These are phyloP conservation scores for Sporobolomyces roseus DNA, from an alignment of 768 basidiomycete genomes.

Conservation along the genomic window DNA sequence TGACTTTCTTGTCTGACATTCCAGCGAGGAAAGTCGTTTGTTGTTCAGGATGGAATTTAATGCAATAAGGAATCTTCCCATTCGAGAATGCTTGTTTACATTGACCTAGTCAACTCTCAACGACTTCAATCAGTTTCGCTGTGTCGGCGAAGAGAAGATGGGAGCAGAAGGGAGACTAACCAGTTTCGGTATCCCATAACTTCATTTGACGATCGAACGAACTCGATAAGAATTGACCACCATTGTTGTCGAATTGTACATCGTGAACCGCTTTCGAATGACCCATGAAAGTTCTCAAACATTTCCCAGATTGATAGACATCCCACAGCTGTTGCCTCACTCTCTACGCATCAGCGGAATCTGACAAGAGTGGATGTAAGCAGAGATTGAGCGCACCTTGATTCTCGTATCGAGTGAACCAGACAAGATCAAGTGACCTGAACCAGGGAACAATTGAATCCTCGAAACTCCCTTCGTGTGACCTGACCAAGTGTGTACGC, in stretches of 20 bases:
- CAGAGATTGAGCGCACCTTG: conserved; percentile 59
- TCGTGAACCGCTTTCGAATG: conserved; percentile 97
- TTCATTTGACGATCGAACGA: conserved; percentile 97
- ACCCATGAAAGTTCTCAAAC: conserved; percentile 92
- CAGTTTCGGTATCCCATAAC: conserved; percentile 98
- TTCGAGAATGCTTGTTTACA: conserved; percentile 95
- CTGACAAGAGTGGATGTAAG: background rate
- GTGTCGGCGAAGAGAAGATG: background rate
- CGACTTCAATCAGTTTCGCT: too few relatives aligned
- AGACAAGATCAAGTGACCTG: conserved; percentile 86
- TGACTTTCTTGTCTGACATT: conserved; percentile 99
- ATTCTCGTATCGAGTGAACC: conserved; percentile 98
- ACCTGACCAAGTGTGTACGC: conserved; percentile 97
- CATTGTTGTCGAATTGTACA: conserved; percentile 89
- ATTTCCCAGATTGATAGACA: conserved; percentile 92
- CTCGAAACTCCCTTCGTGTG: conserved; percentile 96
- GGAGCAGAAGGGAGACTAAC: conserved; percentile 25
- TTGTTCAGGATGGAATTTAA: conserved; percentile 95
- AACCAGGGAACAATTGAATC: conserved; percentile 84
- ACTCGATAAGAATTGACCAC: conserved; percentile 81
- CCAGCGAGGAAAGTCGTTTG: conserved; percentile 94
- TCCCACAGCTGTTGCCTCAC: conserved; percentile 99
- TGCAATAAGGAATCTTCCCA: conserved; percentile 93
- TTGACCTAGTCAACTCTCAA: conserved; percentile 55
- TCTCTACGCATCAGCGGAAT: too few relatives aligned